These are phyloP conservation scores for Phytophthora gonapodyides DNA, from an alignment of 352 stramenopile species.

Conservation along the genomic window DNA sequence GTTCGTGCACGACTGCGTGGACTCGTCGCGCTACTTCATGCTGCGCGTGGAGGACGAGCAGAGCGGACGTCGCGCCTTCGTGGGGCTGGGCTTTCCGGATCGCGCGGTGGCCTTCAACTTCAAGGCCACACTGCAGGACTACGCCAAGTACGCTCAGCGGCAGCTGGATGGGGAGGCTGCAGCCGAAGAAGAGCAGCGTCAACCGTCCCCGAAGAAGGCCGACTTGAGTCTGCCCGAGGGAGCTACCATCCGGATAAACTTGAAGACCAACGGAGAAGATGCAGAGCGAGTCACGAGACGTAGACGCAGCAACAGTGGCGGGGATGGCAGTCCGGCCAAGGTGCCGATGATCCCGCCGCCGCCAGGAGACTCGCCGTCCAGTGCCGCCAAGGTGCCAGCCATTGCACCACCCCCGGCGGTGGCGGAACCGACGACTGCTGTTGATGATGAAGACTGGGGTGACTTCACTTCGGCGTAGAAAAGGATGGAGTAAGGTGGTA, in stretches of 20 bases:
- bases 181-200: conserved; percentile 6
- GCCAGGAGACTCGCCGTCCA: conserved; percentile 37
- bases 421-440: conserved; percentile 26
- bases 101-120: conserved; percentile 85
- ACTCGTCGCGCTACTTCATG: conserved; percentile 91
- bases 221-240: conserved; percentile 73
- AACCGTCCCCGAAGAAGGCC: conserved; percentile 39
- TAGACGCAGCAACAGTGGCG: conserved; percentile 37
- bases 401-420: conserved; percentile 31
- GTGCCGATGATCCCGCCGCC: conserved; percentile 65
- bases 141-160: conserved; percentile 77
- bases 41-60: conserved; percentile 80
- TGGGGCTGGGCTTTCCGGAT: conserved; percentile 83
- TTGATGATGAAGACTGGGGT: conserved; percentile 78
- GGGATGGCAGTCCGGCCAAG: conserved; percentile 41
- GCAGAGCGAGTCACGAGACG: conserved; percentile 25
- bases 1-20: conserved; percentile 86
- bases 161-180: conserved; percentile 46
- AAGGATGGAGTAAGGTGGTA: too few species aligned
- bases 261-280: conserved; percentile 54
- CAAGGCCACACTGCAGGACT: conserved; percentile 84
- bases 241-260: conserved; percentile 79
- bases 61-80: conserved; percentile 72
- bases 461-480: conserved; percentile 77
- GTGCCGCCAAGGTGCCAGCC: conserved; percentile 15